phyloP scores from a whole-genome alignment of 2,329 filamentous ascomycete species.

The Clarireedia monteithiana region DNA sequence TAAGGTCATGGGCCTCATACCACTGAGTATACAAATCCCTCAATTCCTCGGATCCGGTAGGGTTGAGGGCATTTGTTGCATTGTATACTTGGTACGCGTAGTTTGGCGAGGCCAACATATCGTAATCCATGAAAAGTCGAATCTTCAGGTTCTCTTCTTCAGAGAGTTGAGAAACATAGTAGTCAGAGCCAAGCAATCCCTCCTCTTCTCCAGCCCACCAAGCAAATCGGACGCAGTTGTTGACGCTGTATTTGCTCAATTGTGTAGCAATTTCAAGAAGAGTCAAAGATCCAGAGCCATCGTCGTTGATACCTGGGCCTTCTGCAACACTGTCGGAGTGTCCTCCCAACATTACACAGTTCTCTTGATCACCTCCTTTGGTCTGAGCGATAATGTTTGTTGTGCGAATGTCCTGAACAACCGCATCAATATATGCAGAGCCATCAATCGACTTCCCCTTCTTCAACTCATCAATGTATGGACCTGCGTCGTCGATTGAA shows the following conservation, averaged over 20 bases:
- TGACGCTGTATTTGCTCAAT: conserved; percentile 48
- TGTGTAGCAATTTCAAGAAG: conserved; percentile 56
- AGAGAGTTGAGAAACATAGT: conserved; percentile 49
- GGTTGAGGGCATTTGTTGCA: conserved; percentile 62
- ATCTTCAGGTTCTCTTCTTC: conserved; percentile 54
- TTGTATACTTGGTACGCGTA: conserved; percentile 64
- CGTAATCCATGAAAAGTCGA: conserved; percentile 61
- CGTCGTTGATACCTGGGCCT: conserved; percentile 44
- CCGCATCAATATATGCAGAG: conserved; percentile 52
- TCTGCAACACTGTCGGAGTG: conserved; percentile 56
- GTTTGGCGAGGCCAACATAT: conserved; percentile 62
- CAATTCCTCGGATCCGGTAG: conserved; percentile 62
- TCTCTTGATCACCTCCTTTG: conserved; percentile 47
- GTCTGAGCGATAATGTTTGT: conserved; percentile 58
- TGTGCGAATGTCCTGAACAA: conserved; percentile 35
- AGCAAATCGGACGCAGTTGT: conserved; percentile 59
- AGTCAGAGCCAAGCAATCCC: conserved; percentile 55
- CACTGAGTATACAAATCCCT: conserved; percentile 60
- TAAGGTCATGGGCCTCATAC: conserved; percentile 53
- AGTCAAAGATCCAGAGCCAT: conserved; percentile 35
- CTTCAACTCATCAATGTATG: conserved; percentile 46
- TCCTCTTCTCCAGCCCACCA: conserved; percentile 65
- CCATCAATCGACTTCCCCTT: conserved; percentile 42
- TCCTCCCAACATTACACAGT: conserved; percentile 58
- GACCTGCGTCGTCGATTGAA: conserved; percentile 48